Evolutionary conservation across 1,284 basidiomycete genomes (phyloP).

Genomic region (Cystobasidium slooffiae): DNA sequence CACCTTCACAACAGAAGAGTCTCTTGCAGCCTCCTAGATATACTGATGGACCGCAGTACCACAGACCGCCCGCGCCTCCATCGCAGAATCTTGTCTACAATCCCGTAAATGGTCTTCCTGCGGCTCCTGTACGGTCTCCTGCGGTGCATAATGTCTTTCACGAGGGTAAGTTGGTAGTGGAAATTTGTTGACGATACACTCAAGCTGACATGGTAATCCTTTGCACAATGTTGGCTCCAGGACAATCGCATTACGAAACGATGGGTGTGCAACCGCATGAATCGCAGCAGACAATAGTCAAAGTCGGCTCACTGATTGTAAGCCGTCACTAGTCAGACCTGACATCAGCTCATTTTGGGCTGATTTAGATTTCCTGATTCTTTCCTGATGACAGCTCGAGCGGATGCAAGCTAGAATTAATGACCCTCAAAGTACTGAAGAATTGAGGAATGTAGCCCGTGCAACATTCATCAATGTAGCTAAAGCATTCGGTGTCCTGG

Average conservation of each 20-base stretch:
- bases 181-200: too few relatives aligned
- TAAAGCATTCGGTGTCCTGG: background rate
- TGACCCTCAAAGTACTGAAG: background rate
- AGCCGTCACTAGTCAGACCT: background rate
- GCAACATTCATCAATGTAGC: background rate
- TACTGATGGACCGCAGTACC: too few relatives aligned
- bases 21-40: too few relatives aligned
- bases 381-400: background rate
- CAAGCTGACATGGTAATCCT: too few relatives aligned
- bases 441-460: background rate
- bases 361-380: too few relatives aligned
- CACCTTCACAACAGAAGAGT: too few relatives aligned
- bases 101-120: too few relatives aligned
- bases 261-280: background rate
- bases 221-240: background rate
- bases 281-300: background rate
- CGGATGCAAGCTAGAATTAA: background rate
- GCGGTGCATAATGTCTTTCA: too few relatives aligned
- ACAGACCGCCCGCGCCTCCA: too few relatives aligned
- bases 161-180: too few relatives aligned
- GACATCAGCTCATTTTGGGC: background rate
- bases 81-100: too few relatives aligned
- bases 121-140: too few relatives aligned
- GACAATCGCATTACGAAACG: conserved; percentile 2
- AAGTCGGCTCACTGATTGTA: background rate